Evolutionary conservation across 805 yeast genomes (phyloP).

Genomic region (Lipomyces sp.): DNA sequence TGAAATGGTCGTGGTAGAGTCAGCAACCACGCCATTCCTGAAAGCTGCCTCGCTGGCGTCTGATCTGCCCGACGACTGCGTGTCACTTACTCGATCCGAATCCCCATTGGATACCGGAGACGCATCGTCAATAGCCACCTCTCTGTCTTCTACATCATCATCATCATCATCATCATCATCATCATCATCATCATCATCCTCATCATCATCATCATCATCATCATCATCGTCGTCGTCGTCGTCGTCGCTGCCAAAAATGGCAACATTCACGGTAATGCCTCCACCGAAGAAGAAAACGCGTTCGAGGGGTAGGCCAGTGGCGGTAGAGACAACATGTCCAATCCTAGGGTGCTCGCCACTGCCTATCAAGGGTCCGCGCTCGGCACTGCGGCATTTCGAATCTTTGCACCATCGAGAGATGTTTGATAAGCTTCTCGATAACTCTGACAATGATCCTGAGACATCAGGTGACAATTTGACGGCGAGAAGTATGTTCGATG

Average conservation of each 20-base stretch:
- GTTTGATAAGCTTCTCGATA: not conserved
- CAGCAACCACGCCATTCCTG: not conserved
- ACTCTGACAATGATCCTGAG: not conserved
- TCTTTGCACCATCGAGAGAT: not conserved
- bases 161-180: not conserved
- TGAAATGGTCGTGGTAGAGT: not conserved
- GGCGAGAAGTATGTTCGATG: not conserved
- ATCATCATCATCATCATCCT: no score
- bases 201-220: no score
- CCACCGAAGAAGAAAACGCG: not conserved
- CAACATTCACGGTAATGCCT: no score
- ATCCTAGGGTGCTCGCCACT: not conserved
- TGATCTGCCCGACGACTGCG: not conserved
- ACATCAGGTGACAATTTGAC: not conserved
- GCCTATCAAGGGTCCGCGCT: conserved; percentile 1
- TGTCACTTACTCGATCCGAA: not conserved
- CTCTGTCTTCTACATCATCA: not conserved
- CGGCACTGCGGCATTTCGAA: not conserved
- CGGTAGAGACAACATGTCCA: not conserved
- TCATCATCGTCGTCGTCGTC: not conserved
- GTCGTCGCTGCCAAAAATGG: not conserved
- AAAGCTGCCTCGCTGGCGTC: not conserved
- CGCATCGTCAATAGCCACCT: not conserved
- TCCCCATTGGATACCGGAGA: not conserved
- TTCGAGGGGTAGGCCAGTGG: not conserved